A percentile compares a stretch with the other conserved stretches of the same genome.
Conservation (phyloP, 2,329 filamentous ascomycete genomes). For the Alternaria rosae region DNA sequence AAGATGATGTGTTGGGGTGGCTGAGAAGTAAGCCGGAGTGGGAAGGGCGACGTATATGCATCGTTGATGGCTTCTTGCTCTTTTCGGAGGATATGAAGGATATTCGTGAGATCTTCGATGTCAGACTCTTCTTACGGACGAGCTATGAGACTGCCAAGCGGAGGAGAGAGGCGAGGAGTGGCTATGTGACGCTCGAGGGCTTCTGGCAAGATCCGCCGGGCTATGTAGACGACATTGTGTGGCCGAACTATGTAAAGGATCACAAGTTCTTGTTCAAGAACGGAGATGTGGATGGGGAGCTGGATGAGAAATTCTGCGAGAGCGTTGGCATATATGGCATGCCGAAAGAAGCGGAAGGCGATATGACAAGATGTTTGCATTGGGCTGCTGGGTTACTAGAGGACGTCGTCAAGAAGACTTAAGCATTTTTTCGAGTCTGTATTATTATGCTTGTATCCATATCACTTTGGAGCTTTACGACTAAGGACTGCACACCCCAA, state of each 20-base stretch:
- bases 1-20: slow-evolving; percentile 18
- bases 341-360: slow-evolving; percentile 48
- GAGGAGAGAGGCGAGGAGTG: slow-evolving; percentile 72
- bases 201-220: slow-evolving; percentile 96
- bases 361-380: slow-evolving; percentile 41
- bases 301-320: slow-evolving; percentile 55
- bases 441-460: slow-evolving; percentile 11
- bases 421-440: slow-evolving; percentile 9
- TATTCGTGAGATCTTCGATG: slow-evolving; percentile 69
- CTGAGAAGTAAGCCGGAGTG: slow-evolving; percentile 23
- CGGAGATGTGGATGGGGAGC: slow-evolving; percentile 68
- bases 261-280: slow-evolving; percentile 81
- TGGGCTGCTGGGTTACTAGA: slow-evolving; percentile 42
- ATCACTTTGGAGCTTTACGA: background rate
- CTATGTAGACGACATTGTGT: slow-evolving; percentile 93
- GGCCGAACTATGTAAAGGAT: slow-evolving; percentile 88
- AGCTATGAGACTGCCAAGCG: slow-evolving; percentile 66
- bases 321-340: slow-evolving; percentile 45
- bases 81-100: slow-evolving; percentile 67
- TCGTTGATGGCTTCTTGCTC: slow-evolving; percentile 90
- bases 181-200: slow-evolving; percentile 80
- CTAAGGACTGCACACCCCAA: background rate
- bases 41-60: slow-evolving; percentile 55
- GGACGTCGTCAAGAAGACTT: slow-evolving; percentile 23
- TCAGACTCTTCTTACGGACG: slow-evolving; percentile 80